These are phyloP conservation scores for Gnaphalium uliginosum DNA, from an alignment of 129 eudicot species.

Conservation along the genomic window DNA sequence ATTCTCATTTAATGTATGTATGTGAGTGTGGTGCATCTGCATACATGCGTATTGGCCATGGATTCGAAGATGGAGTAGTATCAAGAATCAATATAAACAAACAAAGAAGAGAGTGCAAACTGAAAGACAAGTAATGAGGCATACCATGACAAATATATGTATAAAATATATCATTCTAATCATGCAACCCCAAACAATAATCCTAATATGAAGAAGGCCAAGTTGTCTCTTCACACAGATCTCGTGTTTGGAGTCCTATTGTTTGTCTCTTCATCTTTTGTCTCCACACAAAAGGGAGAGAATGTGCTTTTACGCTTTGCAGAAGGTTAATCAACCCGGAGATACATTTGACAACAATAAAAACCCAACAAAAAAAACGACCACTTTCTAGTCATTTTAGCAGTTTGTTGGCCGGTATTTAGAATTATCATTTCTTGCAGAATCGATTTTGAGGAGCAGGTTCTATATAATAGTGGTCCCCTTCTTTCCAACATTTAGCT, in stretches of 20 bases:
- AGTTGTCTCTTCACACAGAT: slow-evolving; percentile 27
- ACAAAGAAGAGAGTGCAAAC: slow-evolving; percentile 24
- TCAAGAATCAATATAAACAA: slow-evolving; percentile 12
- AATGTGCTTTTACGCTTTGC: neutral
- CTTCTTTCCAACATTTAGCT: slow-evolving; percentile 3
- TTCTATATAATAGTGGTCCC: slow-evolving; percentile 20
- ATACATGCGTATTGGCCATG: neutral
- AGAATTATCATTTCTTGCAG: neutral
- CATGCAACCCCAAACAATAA: neutral
- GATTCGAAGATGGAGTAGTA: neutral
- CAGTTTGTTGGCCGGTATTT: neutral
- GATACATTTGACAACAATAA: neutral
- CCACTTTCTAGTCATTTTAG: neutral
- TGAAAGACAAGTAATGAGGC: slow-evolving; percentile 30
- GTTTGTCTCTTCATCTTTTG: neutral
- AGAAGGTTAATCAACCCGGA: neutral
- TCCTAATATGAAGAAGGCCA: slow-evolving; percentile 14
- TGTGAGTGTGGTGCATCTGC: neutral
- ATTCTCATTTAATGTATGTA: no score
- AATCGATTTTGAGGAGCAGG: neutral
- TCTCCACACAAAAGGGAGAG: neutral
- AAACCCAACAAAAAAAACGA: neutral
- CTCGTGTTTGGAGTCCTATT: slow-evolving; percentile 23
- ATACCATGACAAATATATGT: slow-evolving; percentile 4
- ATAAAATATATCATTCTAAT: neutral